Conservation (phyloP, 106 monocot genomes). For the Dendrobium nobile region DNA sequence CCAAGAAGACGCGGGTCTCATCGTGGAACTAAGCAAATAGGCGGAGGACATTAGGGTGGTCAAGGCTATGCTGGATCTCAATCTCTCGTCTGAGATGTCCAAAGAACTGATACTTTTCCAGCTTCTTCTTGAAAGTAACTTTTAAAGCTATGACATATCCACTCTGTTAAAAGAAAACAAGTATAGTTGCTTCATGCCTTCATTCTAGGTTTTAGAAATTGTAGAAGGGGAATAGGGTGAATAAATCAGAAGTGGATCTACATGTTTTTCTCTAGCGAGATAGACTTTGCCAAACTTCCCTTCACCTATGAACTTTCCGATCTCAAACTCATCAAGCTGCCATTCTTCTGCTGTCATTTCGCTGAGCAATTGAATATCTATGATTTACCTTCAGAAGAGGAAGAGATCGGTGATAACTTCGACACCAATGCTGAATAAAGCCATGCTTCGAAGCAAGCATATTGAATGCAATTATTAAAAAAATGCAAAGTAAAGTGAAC, state of each 20-base stretch:
- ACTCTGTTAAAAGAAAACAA: constrained; percentile 34
- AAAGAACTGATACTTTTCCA: too few species aligned
- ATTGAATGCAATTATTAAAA: too few species aligned
- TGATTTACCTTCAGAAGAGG: too few species aligned
- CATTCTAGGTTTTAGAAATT: constrained; percentile 3
- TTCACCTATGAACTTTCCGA: constrained; percentile 81
- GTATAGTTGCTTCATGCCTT: neutral
- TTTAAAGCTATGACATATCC: constrained; percentile 75
- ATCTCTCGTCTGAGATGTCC: too few species aligned
- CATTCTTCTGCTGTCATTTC: constrained; percentile 28
- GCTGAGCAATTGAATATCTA: too few species aligned
- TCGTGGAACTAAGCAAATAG: too few species aligned
- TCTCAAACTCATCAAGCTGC: constrained; percentile 74
- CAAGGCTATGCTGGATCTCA: too few species aligned
- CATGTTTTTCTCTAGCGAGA: constrained; percentile 71
- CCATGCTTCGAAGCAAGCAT: too few species aligned
- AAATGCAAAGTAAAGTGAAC: too few species aligned
- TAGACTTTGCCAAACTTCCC: constrained; percentile 93
- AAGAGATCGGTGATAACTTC: too few species aligned
- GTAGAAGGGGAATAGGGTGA: neutral
- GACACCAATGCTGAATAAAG: too few species aligned
- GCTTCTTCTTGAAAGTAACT: constrained; percentile 27
- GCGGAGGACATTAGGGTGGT: too few species aligned
- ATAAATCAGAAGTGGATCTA: constrained; percentile 2
- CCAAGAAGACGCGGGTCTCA: constrained; percentile 12